Base-by-base conservation (phyloP, 345 rosid genomes). In the Populus davidiana region DNA sequence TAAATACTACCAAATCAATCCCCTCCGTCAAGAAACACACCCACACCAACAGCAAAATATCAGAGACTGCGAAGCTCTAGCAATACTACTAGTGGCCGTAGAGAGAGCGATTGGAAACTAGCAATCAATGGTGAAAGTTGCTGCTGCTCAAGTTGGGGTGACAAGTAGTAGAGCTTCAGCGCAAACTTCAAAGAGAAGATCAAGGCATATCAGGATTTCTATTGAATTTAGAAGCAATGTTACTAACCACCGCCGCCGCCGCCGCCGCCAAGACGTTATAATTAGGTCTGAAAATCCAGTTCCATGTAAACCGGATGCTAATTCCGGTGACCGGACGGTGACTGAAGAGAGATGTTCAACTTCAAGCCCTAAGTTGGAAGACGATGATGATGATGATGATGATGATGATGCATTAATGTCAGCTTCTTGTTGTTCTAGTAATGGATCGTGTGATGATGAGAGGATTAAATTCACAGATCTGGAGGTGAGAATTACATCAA, bases 341-440 rank as follows among this genome's bases (percentile, higher is more conserved):
- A 12, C 61, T 50, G 77, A 73, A 47, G 74, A 81, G 54, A 78
- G 64, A n/a, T 71, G 76, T 75, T 67, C 77, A 35, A n/a, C 62
- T n/a, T 17, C 62, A 65, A 88, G 85, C 70, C 31, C 76, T 80
- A 78, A 81, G 75, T 64, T 44, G 21, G 62, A 74, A 20, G 78
- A 80, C 13, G 87, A 71, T 41, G 86, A n/a, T 0, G 63, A 56
- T 8, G 23, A 54, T 0, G 87, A 71, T 41, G 86, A n/a, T 0
- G 63, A 56, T 8, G 23, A 54, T 0, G 27, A n/a, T 3, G 11
- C 63, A 59, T 10, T n/a, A n/a, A 59, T 77, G 64, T 80, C 86
- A 8, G 83, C 83, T 73, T 90, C 91, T 72, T 89, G 94, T 79
- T 87, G 90, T 63, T 87, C 90, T 10, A 86, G 88, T 83, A 83